Base-by-base conservation (phyloP, 2,329 filamentous ascomycete genomes). In the Pyricularia sp. region DNA sequence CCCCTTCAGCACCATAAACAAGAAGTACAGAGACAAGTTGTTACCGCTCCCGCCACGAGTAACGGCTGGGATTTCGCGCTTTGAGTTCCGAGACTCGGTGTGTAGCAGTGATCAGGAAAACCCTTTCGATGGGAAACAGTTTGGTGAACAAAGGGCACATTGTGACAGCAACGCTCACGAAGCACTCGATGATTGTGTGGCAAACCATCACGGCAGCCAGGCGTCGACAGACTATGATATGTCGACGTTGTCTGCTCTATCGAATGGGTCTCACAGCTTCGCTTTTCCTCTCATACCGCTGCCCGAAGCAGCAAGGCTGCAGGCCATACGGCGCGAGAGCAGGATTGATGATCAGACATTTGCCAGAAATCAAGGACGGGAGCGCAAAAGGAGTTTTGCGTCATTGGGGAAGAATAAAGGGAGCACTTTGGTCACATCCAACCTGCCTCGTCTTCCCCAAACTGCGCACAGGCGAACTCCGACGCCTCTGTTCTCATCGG, bases 241-340 rank as follows among this genome's bases (percentile, higher is more conserved):
- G 17, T 68, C 66, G 12, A 26, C 23, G 69, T 25, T 36, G 59
- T 67, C 70, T 71, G 58, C 66, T 65, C 42, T 65, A 14, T 68
- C 28, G 66, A 68, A 31, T 71, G 70, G 55, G 30, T 73, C 69
- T 50, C 74, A 71, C 68, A 76, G 70, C 14, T 77, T 78, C 50
- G 70, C 71, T 4, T 77, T 79, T 31, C 71, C 73, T 1, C 68
- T 79, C 36, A 77, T 79, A 17, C 72, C 74, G 3, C 71, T 78
- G 1, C 68, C 73, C 1, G 76, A 78, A 63, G 77, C 77, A 3
- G 76, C 73, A 10, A 73, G 72, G n/a, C 72, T 73, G 20, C 74
- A 77, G 63, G 75, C 75, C 1, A 36, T 71, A 14, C 70, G 69
- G 31, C 71, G 71, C 2, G 69, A 70, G 26, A 72, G 69, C 61